phyloP scores from a whole-genome alignment of 2,329 filamentous ascomycete species.

The Paecilomyces formosus region DNA sequence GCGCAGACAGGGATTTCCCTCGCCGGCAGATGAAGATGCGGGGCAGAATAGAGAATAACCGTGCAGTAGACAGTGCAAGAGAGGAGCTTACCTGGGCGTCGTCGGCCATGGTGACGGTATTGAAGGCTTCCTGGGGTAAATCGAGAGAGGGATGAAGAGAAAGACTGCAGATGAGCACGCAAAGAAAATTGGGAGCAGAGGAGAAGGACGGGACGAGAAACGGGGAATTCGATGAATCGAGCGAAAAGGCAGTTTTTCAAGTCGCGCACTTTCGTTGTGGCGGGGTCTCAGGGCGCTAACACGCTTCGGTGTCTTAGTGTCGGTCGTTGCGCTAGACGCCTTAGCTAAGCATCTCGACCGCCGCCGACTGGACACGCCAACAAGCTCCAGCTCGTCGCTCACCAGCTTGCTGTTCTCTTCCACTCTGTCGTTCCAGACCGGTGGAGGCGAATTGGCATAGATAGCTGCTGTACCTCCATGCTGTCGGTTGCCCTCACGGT shows the following conservation, averaged over 20 bases:
- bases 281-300: slow-evolving; percentile 21
- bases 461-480: slow-evolving; percentile 4
- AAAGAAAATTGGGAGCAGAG: slow-evolving; percentile 11
- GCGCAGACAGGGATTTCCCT: neutral
- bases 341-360: slow-evolving; percentile 5
- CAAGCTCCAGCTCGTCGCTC: neutral
- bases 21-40: slow-evolving; percentile 14
- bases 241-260: slow-evolving; percentile 16
- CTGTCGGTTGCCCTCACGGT: slow-evolving; percentile 4
- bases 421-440: neutral
- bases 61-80: slow-evolving; percentile 16
- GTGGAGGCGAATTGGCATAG: neutral
- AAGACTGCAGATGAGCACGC: slow-evolving; percentile 5
- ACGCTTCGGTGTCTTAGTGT: slow-evolving; percentile 18
- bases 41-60: slow-evolving; percentile 17
- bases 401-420: neutral
- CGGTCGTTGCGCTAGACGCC: slow-evolving; percentile 3
- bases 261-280: slow-evolving; percentile 21
- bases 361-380: neutral
- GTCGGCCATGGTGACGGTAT: slow-evolving; percentile 55
- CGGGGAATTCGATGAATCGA: slow-evolving; percentile 17
- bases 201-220: slow-evolving; percentile 3
- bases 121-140: neutral
- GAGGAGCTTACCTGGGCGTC: slow-evolving; percentile 54
- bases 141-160: slow-evolving; percentile 4